phyloP scores from a whole-genome alignment of 2,329 filamentous ascomycete species.

The Xylaria sp. region DNA sequence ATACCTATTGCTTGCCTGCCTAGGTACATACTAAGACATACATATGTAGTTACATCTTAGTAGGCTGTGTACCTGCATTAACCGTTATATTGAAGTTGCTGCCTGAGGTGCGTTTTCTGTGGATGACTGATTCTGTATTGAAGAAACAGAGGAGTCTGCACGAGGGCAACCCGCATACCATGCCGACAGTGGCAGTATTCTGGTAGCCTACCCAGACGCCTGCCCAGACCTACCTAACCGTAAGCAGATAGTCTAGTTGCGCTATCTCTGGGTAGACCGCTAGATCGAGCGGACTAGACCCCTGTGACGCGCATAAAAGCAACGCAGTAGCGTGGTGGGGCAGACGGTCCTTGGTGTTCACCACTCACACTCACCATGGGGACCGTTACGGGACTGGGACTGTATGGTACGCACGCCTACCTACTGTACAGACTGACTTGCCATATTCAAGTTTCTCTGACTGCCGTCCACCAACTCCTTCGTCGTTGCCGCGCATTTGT shows the following conservation, averaged over 20 bases:
- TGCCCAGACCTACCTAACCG: too few relatives aligned
- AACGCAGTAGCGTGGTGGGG: slow-evolving; percentile 36
- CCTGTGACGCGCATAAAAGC: slow-evolving; percentile 41
- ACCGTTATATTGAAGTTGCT: neutral
- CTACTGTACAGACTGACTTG: slow-evolving; percentile 13
- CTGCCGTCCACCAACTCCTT: slow-evolving; percentile 22
- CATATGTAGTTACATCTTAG: too few relatives aligned
- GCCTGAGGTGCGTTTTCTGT: neutral
- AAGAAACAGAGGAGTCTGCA: too few relatives aligned
- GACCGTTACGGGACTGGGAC: neutral
- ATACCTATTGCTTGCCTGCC: too few relatives aligned
- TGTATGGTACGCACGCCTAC: neutral
- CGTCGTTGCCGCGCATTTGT: slow-evolving; percentile 17
- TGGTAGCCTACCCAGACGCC: slow-evolving; percentile 22
- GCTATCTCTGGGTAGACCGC: neutral
- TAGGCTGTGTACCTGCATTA: neutral
- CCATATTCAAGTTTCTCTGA: slow-evolving; percentile 23
- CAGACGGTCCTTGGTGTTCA: slow-evolving; percentile 32
- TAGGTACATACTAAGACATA: too few relatives aligned
- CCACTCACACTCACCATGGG: slow-evolving; percentile 11
- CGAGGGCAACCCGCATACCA: too few relatives aligned
- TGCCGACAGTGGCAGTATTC: slow-evolving; percentile 1
- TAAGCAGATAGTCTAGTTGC: slow-evolving; percentile 4
- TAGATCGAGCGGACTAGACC: slow-evolving; percentile 13
- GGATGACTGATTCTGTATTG: neutral